Conservation (phyloP, 306 rosid species). For the Vigna unguiculata region DNA sequence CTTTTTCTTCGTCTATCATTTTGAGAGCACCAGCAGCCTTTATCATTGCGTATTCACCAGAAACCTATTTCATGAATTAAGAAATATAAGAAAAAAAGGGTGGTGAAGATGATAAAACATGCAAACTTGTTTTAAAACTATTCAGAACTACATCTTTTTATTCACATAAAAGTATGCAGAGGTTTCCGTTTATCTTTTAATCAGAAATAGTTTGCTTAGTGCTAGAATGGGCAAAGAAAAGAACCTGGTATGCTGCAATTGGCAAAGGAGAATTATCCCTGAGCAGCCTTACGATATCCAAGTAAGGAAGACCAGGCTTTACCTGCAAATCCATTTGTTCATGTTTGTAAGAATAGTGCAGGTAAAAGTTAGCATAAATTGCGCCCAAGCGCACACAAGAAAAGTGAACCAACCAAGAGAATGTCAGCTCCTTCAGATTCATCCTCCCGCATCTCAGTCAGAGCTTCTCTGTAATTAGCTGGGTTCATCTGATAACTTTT, state of each 20-base stretch:
- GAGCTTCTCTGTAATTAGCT: slow-evolving; percentile 92
- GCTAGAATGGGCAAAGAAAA: slow-evolving; percentile 32
- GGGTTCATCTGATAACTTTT: slow-evolving; percentile 96
- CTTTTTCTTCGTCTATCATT: slow-evolving; percentile 93
- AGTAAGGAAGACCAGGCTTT: slow-evolving; percentile 94
- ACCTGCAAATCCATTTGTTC: slow-evolving; percentile 64
- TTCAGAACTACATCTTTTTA: slow-evolving; percentile 20
- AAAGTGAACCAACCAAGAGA: slow-evolving; percentile 78
- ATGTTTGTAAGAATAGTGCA: slow-evolving; percentile 17
- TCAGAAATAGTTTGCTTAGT: slow-evolving; percentile 5
- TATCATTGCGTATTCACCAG: slow-evolving; percentile 98
- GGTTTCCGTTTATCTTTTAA: slow-evolving; percentile 21
- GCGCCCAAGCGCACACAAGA: background rate
- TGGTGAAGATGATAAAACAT: background rate
- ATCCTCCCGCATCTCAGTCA: slow-evolving; percentile 83
- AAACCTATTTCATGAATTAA: slow-evolving; percentile 62
- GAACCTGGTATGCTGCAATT: slow-evolving; percentile 96
- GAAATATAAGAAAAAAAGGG: background rate
- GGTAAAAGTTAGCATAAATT: slow-evolving; percentile 7
- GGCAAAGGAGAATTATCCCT: slow-evolving; percentile 88
- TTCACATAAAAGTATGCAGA: slow-evolving; percentile 2
- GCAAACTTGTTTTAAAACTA: slow-evolving; percentile 15
- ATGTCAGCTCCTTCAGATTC: slow-evolving; percentile 97
- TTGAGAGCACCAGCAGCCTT: slow-evolving; percentile 87
- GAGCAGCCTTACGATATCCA: slow-evolving; percentile 88